phyloP scores from a whole-genome alignment of 2,329 filamentous ascomycete genomes.

The Colletotrichum spinosum region DNA sequence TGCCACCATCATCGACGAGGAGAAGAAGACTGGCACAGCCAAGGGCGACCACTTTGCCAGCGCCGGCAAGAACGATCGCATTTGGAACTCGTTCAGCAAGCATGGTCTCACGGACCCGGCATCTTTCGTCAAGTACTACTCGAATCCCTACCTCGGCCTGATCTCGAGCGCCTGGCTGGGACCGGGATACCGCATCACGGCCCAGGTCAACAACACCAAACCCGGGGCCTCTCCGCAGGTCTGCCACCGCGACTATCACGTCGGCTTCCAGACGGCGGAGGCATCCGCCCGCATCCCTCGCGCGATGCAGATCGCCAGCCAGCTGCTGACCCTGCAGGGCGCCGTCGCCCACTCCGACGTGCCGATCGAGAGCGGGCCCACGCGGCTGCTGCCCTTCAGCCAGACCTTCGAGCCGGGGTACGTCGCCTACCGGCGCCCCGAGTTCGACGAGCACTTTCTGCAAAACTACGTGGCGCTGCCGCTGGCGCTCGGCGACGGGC shows the following conservation, averaged over 20 bases:
- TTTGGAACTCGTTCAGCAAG: slow-evolving; percentile 76
- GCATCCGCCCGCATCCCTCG: slow-evolving; percentile 60
- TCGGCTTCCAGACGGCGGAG: slow-evolving; percentile 69
- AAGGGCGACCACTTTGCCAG: slow-evolving; percentile 72
- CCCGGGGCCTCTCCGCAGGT: slow-evolving; percentile 69
- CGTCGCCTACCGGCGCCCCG: slow-evolving; percentile 64
- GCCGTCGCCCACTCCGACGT: slow-evolving; percentile 73
- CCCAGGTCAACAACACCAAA: slow-evolving; percentile 72
- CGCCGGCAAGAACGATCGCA: slow-evolving; percentile 66
- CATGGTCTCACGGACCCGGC: slow-evolving; percentile 63
- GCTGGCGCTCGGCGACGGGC: slow-evolving; percentile 65
- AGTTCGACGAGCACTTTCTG: slow-evolving; percentile 67
- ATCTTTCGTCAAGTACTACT: slow-evolving; percentile 68
- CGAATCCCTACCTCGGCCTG: slow-evolving; percentile 67
- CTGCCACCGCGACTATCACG: slow-evolving; percentile 72
- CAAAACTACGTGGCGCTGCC: slow-evolving; percentile 64
- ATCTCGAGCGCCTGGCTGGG: slow-evolving; percentile 69
- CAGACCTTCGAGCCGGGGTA: slow-evolving; percentile 68
- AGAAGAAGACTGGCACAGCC: slow-evolving; percentile 47
- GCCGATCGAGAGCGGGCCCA: slow-evolving; percentile 68
- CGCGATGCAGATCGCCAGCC: slow-evolving; percentile 64
- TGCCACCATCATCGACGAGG: slow-evolving; percentile 58
- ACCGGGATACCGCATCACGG: slow-evolving; percentile 68
- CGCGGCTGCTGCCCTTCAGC: slow-evolving; percentile 70
- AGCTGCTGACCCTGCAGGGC: slow-evolving; percentile 71